phyloP scores from a whole-genome alignment of 768 basidiomycete species.

The Hemileccinum impolitum region DNA sequence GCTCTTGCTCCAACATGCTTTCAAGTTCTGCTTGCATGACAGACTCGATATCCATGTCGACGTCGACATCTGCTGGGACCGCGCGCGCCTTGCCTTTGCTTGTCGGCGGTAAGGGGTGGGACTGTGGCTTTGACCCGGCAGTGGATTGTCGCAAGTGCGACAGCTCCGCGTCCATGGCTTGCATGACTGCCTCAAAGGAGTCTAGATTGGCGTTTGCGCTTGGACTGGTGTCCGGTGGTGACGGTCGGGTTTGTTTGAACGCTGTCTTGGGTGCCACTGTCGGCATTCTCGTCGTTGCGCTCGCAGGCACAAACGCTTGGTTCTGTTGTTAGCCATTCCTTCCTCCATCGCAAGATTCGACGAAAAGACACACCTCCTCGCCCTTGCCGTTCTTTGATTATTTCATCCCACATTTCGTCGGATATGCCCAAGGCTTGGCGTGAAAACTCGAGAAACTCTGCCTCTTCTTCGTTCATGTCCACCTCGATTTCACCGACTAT shows the following conservation, averaged over 20 bases:
- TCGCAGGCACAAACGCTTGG: constrained; percentile 58
- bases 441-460: constrained; percentile 94
- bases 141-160: constrained; percentile 38
- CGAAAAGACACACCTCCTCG: constrained; percentile 67
- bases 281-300: constrained; percentile 8
- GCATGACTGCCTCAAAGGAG: constrained; percentile 96
- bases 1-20: constrained; percentile 50
- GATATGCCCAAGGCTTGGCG: constrained; percentile 86
- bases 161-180: constrained; percentile 88
- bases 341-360: background rate
- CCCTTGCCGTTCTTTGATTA: constrained; percentile 70
- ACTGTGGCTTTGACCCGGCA: constrained; percentile 13
- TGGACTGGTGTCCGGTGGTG: constrained; percentile 37
- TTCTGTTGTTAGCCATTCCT: constrained; percentile 6
- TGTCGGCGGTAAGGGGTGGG: constrained; percentile 27
- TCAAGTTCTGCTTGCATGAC: constrained; percentile 89
- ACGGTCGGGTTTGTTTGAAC: constrained; percentile 10
- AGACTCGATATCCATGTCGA: constrained; percentile 69
- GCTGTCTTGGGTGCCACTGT: constrained; percentile 5
- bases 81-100: constrained; percentile 39
- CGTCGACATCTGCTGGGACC: constrained; percentile 37
- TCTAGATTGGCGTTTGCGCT: constrained; percentile 69
- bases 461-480: constrained; percentile 91
- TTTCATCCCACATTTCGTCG: constrained; percentile 87
- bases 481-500: constrained; percentile 82